These are phyloP conservation scores for Madurella fahalii DNA, from an alignment of 2,329 filamentous ascomycete species.

Conservation along the genomic window DNA sequence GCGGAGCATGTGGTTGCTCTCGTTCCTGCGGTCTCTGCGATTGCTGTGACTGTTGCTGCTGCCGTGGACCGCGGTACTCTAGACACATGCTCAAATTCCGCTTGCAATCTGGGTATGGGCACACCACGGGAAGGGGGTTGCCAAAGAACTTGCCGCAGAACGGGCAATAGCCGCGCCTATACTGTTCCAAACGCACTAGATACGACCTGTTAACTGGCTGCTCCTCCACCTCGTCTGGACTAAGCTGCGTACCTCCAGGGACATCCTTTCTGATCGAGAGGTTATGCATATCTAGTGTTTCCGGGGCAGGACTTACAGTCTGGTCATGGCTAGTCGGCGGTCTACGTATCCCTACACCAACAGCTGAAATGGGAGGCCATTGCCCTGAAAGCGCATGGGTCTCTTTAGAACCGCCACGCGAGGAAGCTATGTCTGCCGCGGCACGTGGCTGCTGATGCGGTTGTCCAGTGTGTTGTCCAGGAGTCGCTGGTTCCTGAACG, in stretches of 20 bases:
- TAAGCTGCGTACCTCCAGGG: neutral
- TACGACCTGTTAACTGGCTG: neutral
- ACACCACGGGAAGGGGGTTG: neutral
- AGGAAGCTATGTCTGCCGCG: neutral
- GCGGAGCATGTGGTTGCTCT: neutral
- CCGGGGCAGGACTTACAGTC: neutral
- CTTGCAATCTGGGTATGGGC: slow-evolving; percentile 3
- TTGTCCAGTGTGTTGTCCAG: neutral
- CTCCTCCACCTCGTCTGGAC: neutral
- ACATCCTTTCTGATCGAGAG: neutral
- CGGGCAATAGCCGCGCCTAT: slow-evolving; percentile 6
- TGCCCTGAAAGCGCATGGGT: neutral
- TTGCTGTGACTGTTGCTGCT: no score
- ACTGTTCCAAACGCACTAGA: slow-evolving; percentile 11
- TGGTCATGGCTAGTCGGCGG: neutral
- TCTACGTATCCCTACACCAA: neutral
- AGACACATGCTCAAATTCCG: slow-evolving; percentile 1
- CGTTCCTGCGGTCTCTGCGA: no score
- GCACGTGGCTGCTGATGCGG: neutral
- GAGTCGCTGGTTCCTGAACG: neutral
- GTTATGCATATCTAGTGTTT: neutral
- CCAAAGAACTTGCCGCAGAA: slow-evolving; percentile 6
- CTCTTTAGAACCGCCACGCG: neutral
- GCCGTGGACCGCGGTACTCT: neutral
- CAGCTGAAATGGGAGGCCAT: neutral